Evolutionary conservation across 2,329 filamentous ascomycete species (phyloP), one percentile per base, ranked within the genome.

Genomic region (Fusarium citri): DNA sequence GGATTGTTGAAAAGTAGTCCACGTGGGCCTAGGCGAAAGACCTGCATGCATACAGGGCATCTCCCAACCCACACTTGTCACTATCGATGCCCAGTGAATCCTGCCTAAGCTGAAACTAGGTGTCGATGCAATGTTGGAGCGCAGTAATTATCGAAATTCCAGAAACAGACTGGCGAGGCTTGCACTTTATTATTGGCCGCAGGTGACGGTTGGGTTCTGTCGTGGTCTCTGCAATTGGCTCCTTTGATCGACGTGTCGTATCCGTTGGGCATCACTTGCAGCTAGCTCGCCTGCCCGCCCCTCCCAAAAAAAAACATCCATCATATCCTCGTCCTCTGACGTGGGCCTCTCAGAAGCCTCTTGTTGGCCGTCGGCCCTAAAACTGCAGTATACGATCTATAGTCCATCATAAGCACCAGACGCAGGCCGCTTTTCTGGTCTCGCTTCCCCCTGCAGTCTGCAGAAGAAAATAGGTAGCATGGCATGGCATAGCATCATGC

Each of bases 181-280:
- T 68, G 50, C 64, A 46, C 41, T 64, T 68, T 65, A 55, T 54
- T 10, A 68, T 68, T 68, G 66, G 66, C 42, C 49, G 40, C 26
- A 65, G 16, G 46, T 56, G 37, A 54, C 49, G 54, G 65, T 68
- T 59, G 65, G 64, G 65, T 59, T 49, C 47, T 47, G 37, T 20
- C 28, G 50, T 67, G 37, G 26, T 16, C 20, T 43, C 22, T 50
- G 40, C 58, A 48, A 64, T 63, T 68, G 65, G 57, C 43, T 26
- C 42, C 22, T 31, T 23, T 20, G 22, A 40, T 23, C 64, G 64
- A 68, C 66, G 66, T 68, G 66, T 68, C 66, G 65, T 55, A 65
- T 68, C 46, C 34, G 62, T 66, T 66, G 56, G 64, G 64, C 64
- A 66, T 68, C 51, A 55, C 65, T 68, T 68, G 65, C 64, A 68